Conservation (phyloP, 768 basidiomycete species). For the Brasilioporus rufonigricans region DNA sequence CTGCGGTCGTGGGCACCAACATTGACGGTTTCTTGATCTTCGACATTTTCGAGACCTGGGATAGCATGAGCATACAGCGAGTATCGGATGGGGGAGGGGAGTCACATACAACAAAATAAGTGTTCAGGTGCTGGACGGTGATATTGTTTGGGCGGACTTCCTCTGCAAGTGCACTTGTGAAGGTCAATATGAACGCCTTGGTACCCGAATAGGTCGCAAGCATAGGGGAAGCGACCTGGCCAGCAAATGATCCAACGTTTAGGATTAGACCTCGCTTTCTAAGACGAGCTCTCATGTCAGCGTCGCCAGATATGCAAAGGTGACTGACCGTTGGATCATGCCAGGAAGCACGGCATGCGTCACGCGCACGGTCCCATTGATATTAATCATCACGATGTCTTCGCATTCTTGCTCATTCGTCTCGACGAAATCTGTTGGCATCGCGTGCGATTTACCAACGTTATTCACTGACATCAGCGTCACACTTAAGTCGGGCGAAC, state of each 20-base stretch:
- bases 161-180: slow-evolving; percentile 79
- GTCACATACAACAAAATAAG: slow-evolving; percentile 85
- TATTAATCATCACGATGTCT: slow-evolving; percentile 85
- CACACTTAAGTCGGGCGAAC: not conserved
- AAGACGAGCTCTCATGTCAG: not conserved
- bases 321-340: slow-evolving; percentile 68
- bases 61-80: not conserved
- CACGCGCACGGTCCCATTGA: slow-evolving; percentile 75
- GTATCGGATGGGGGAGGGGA: not conserved
- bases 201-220: slow-evolving; percentile 91
- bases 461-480: slow-evolving; percentile 74
- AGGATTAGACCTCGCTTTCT: slow-evolving; percentile 86
- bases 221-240: slow-evolving; percentile 85
- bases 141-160: slow-evolving; percentile 78
- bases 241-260: slow-evolving; percentile 91
- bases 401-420: slow-evolving; percentile 70
- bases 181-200: slow-evolving; percentile 87
- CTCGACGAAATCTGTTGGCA: slow-evolving; percentile 83
- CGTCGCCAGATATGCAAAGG: not conserved
- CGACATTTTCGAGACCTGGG: slow-evolving; percentile 87
- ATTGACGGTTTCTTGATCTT: slow-evolving; percentile 77
- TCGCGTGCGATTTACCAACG: slow-evolving; percentile 86
- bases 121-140: slow-evolving; percentile 80
- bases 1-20: slow-evolving; percentile 68
- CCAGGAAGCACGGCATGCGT: slow-evolving; percentile 79